phyloP scores from a whole-genome alignment of 192 early-diverging fungal species.

The Spizellomyces punctatus region DNA sequence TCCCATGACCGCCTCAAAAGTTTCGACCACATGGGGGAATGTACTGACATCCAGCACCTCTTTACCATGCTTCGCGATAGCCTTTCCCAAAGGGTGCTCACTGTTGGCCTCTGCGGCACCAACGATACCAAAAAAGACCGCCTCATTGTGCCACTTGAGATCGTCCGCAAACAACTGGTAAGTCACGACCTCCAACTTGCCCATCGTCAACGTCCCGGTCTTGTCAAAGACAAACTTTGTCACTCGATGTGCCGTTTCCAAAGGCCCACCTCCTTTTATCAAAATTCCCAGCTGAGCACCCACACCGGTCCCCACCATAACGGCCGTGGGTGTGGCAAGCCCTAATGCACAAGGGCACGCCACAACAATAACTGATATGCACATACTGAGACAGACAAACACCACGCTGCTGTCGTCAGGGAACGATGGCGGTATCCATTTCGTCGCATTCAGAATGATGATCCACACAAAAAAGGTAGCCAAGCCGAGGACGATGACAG shows the following conservation, averaged over 20 bases:
- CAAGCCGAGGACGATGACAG: conserved; percentile 72
- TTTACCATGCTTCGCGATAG: conserved; percentile 68
- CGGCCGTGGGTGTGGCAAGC: conserved; percentile 93
- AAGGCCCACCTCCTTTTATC: conserved; percentile 90
- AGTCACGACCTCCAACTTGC: conserved; percentile 46
- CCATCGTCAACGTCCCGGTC: conserved; percentile 92
- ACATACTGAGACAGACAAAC: conserved; percentile 81
- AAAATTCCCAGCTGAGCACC: conserved; percentile 93
- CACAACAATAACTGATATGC: conserved; percentile 94
- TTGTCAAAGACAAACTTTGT: conserved; percentile 96
- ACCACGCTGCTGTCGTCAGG: conserved; percentile 39
- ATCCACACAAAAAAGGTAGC: conserved; percentile 81
- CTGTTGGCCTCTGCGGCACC: conserved; percentile 79
- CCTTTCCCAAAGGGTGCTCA: conserved; percentile 90
- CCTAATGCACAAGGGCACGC: conserved; percentile 98
- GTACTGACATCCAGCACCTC: conserved; percentile 11
- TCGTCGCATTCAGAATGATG: conserved; percentile 40
- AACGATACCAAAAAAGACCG: conserved; percentile 61
- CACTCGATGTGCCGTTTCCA: conserved; percentile 80
- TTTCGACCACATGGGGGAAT: conserved; percentile 40
- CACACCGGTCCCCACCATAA: conserved; percentile 98
- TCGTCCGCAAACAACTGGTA: neutral
- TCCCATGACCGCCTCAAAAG: conserved; percentile 73
- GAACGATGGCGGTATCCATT: conserved; percentile 33
- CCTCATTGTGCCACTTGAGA: conserved; percentile 25